Evolutionary conservation across 164 flowering plant genomes (phyloP).

Genomic region (Dillenia turbinata): DNA sequence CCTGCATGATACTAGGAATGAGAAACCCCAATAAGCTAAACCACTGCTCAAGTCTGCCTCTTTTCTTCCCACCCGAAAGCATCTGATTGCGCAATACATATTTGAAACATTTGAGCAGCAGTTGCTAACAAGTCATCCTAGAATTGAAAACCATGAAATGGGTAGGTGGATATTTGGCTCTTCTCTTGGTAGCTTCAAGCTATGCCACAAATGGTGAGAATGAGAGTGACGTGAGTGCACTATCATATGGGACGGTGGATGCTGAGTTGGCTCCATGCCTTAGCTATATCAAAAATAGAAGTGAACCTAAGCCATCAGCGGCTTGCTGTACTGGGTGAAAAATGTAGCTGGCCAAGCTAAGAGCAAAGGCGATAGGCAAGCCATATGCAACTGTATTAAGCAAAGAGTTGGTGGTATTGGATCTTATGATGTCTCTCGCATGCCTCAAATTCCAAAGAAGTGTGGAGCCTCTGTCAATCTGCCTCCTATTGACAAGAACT

Average conservation of each 20-base stretch:
- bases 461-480: too few species aligned
- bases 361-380: slow-evolving; percentile 10
- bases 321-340: slow-evolving; percentile 29
- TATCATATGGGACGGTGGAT: slow-evolving; percentile 1
- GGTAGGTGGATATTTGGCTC: background rate
- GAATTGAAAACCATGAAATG: slow-evolving; percentile 6
- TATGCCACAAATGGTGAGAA: background rate
- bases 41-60: too few species aligned
- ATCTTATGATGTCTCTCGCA: too few species aligned
- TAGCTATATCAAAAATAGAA: slow-evolving; percentile 10
- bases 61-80: too few species aligned
- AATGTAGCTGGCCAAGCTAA: background rate
- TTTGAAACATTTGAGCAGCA: too few species aligned
- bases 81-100: too few species aligned
- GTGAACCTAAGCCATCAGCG: slow-evolving; percentile 12
- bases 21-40: too few species aligned
- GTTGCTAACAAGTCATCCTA: too few species aligned
- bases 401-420: too few species aligned
- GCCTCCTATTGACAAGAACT: too few species aligned
- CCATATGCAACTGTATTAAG: slow-evolving; percentile 28
- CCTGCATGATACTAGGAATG: too few species aligned
- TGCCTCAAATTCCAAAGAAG: too few species aligned
- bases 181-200: slow-evolving; percentile 4
- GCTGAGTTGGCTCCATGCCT: slow-evolving; percentile 22
- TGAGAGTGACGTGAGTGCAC: background rate